phyloP scores from a whole-genome alignment of 768 basidiomycete genomes.

The Tylopilus subfusipes region DNA sequence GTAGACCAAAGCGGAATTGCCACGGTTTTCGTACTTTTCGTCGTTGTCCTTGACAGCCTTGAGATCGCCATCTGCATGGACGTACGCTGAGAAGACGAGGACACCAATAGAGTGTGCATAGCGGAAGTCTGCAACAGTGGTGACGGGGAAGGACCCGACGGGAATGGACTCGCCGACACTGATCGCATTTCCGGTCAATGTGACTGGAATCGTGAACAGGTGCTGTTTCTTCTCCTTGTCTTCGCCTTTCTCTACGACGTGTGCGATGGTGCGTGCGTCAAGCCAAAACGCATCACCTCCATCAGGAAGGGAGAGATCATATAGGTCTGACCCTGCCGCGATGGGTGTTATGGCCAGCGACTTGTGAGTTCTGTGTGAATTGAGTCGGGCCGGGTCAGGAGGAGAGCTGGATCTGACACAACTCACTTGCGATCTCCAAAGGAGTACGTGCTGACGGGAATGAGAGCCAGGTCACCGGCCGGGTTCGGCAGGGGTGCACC shows the following conservation, averaged over 20 bases:
- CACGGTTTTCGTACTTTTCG: constrained; percentile 66
- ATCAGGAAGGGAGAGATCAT: constrained; percentile 58
- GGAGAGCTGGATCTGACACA: background rate
- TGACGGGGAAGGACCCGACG: constrained; percentile 66
- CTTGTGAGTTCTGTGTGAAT: constrained; percentile 59
- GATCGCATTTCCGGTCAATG: constrained; percentile 37
- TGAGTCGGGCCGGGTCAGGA: background rate
- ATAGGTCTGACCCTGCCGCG: constrained; percentile 44
- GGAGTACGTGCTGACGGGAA: constrained; percentile 65
- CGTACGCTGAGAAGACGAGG: constrained; percentile 83
- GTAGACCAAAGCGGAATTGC: constrained; percentile 68
- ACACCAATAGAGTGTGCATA: constrained; percentile 51
- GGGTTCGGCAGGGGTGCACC: constrained; percentile 63
- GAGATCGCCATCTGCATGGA: constrained; percentile 73
- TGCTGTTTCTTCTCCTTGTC: constrained; percentile 48
- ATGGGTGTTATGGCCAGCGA: constrained; percentile 61
- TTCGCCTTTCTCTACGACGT: constrained; percentile 52
- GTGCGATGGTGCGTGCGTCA: constrained; percentile 62
- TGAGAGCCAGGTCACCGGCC: constrained; percentile 63
- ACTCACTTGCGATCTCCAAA: constrained; percentile 72
- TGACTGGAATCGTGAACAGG: constrained; percentile 58
- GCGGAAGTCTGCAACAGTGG: constrained; percentile 67
- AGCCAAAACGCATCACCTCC: constrained; percentile 83
- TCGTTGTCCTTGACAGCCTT: constrained; percentile 67
- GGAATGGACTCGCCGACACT: constrained; percentile 36